Evolutionary conservation across 768 basidiomycete species (phyloP).

Genomic region (Tylopilus plumbeoviolaceoides): DNA sequence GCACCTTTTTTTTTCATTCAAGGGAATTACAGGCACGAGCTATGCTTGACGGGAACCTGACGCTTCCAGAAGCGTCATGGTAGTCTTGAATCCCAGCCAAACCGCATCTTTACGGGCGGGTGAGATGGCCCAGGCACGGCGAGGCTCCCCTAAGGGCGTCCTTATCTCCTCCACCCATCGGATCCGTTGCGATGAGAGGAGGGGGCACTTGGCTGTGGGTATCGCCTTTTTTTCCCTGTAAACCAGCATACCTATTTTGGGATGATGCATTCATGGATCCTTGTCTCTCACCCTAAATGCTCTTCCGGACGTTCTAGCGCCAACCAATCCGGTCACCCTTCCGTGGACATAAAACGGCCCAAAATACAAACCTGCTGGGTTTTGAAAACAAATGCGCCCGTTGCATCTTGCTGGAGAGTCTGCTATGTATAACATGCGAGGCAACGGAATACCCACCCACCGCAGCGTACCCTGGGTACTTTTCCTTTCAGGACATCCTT

Average conservation of each 20-base stretch:
- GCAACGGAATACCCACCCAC: background rate
- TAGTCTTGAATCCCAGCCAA: constrained; percentile 3
- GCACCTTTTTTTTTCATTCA: constrained; percentile 12
- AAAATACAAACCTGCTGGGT: background rate
- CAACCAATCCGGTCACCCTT: background rate
- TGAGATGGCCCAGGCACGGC: background rate
- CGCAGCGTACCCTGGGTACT: background rate
- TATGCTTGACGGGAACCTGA: constrained; percentile 3
- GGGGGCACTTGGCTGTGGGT: background rate
- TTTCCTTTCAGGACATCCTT: background rate
- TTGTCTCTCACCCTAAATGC: constrained; percentile 1
- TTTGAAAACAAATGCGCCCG: background rate
- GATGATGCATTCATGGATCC: background rate
- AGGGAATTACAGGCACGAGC: constrained; percentile 23
- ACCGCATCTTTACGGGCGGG: constrained; percentile 6
- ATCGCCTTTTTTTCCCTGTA: background rate
- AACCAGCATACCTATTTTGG: background rate
- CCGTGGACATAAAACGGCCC: background rate
- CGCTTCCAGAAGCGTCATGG: constrained; percentile 12
- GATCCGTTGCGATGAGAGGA: constrained; percentile 3
- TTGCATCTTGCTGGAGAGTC: background rate
- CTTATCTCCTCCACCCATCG: constrained; percentile 9
- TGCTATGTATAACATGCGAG: constrained; percentile 5
- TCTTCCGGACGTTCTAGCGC: background rate
- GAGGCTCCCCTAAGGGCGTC: background rate